Base-by-base conservation (phyloP, 805 yeast species). In the Metschnikowia corniflorae region DNA sequence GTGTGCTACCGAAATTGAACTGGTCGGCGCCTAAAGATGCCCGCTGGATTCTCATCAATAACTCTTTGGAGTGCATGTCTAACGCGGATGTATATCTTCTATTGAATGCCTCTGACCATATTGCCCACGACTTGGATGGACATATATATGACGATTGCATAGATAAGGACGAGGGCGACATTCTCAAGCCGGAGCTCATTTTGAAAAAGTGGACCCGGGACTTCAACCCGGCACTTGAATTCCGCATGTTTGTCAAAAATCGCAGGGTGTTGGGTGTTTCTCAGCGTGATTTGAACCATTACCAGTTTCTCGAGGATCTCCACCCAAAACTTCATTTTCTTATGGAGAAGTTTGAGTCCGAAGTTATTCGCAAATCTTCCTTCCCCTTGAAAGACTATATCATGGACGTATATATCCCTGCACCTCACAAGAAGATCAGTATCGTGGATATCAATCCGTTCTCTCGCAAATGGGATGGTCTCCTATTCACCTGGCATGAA, bases 1-100 rank as follows among this genome's bases (percentile, higher is more conserved):
- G 77, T 1, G 86, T 88, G 2, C 72, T 86, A 1, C 97, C 97
- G 1, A 93, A 93, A 54, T 65, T 91, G 49, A 93, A 93, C 65
- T 93, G 98, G 98, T 87, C 97, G 1, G 84, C 96, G 2, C 98
- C 99, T 1, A 82, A 80, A 54, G 99, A 93, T 61, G 86, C 97
- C 2, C 75, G 80, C 0, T 93, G 97, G 98, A 91, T 93, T 15
- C 63, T 84, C 51, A 73, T 93, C 2, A 78, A 83, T 21, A 85
- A 86, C 51, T 72, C 86, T 3, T 74, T 83, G 73, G 73, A 77
- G 51, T 89, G 97, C 53, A 68, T 63, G 12, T 73, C 71, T 21
- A 78, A 82, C 0, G 73, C 80, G 25, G 99, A 93, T 46, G 62
- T 93, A 0, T 93, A 88, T 46, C 57, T 93, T 31, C 60, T 93